Percentiles rank a stretch among this genome's conserved stretches.
Conservation (phyloP, 441 rosid species). For the Pelargonium cotyledonis region DNA sequence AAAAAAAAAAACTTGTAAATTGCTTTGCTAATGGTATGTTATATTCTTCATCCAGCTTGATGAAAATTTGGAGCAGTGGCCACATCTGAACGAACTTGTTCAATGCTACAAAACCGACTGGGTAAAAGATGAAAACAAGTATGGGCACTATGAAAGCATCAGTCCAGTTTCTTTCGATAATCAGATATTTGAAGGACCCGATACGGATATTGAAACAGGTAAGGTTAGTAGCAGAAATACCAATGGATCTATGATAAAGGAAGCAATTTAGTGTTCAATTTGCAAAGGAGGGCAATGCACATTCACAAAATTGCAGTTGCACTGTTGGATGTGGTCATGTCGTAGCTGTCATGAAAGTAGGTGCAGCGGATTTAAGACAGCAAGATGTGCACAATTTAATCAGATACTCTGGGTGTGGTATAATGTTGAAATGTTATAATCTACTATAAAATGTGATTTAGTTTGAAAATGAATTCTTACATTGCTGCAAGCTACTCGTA, state of each 20-base stretch:
- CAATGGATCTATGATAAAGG: background rate
- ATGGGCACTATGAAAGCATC: constrained; percentile 74
- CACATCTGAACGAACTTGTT: constrained; percentile 82
- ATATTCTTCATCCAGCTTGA: constrained; percentile 47
- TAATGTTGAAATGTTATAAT: background rate
- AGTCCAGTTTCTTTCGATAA: constrained; percentile 58
- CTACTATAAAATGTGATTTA: background rate
- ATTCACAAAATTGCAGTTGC: background rate
- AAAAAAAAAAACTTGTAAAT: background rate
- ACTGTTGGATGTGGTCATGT: background rate
- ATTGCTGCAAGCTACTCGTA: background rate
- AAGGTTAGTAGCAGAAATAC: constrained; percentile 3
- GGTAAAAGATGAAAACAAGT: constrained; percentile 91
- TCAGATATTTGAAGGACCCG: constrained; percentile 98
- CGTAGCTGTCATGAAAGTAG: background rate
- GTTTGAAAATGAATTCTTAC: background rate
- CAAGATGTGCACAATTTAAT: background rate
- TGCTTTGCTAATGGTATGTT: constrained; percentile 3
- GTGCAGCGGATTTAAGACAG: background rate
- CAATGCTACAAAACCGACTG: constrained; percentile 86
- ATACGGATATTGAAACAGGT: constrained; percentile 95
- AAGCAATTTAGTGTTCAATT: background rate
- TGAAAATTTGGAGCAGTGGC: constrained; percentile 94
- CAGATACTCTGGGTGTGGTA: too few relatives aligned
- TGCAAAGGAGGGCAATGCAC: background rate